Evolutionary conservation across 176 grass and related monocot species (phyloP).

Genomic region (Poa annua): DNA sequence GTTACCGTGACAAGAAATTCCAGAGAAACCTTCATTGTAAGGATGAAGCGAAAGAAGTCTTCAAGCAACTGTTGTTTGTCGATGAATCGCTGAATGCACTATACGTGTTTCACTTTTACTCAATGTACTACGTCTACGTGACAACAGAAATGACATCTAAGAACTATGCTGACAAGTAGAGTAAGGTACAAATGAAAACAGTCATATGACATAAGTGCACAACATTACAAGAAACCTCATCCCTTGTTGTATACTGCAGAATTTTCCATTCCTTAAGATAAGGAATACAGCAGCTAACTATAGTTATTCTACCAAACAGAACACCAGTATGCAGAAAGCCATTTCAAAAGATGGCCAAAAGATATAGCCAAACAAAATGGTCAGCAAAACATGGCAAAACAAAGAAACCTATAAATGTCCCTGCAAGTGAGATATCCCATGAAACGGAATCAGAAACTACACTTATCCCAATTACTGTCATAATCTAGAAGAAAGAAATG

Average conservation of each 20-base stretch:
- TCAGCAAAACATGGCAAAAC: slow-evolving; percentile 15
- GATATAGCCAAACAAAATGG: slow-evolving; percentile 33
- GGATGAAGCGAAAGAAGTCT: slow-evolving; percentile 6
- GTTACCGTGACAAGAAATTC: slow-evolving; percentile 8
- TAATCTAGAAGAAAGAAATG: neutral
- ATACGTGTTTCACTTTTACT: slow-evolving; percentile 10
- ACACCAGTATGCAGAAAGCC: neutral
- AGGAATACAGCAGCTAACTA: slow-evolving; percentile 23
- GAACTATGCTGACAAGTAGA: slow-evolving; percentile 22
- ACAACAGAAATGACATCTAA: slow-evolving; percentile 38
- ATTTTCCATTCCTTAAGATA: slow-evolving; percentile 8
- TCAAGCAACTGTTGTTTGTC: slow-evolving; percentile 13
- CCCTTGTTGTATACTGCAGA: slow-evolving; percentile 7
- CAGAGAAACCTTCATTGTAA: neutral
- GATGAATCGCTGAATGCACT: neutral
- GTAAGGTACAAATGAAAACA: slow-evolving; percentile 27
- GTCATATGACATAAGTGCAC: slow-evolving; percentile 8
- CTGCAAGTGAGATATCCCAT: neutral
- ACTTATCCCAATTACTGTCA: slow-evolving; percentile 24
- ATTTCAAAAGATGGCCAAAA: slow-evolving; percentile 38
- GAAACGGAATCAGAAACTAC: slow-evolving; percentile 15
- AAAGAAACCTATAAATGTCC: slow-evolving; percentile 22
- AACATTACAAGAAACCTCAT: slow-evolving; percentile 26
- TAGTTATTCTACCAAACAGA: slow-evolving; percentile 33
- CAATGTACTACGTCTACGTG: slow-evolving; percentile 5